Evolutionary conservation across 1,284 basidiomycete genomes (phyloP).

Genomic region (Leucoagaricus sp.): DNA sequence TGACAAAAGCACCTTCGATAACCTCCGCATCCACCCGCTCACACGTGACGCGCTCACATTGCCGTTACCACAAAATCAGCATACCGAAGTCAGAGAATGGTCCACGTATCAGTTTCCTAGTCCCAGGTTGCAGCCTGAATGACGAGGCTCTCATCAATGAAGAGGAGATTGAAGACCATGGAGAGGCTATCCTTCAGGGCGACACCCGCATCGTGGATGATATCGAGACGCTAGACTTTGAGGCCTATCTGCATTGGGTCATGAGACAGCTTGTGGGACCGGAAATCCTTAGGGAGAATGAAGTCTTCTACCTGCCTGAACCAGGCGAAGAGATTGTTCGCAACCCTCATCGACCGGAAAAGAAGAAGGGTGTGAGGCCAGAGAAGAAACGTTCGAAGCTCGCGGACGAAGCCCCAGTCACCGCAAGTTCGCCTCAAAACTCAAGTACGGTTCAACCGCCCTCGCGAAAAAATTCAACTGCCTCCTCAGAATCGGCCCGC

Average conservation of each 20-base stretch:
- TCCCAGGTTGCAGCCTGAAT: conserved; percentile 64
- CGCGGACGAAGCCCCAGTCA: not conserved
- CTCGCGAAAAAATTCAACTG: not conserved
- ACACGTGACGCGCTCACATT: conserved; percentile 58
- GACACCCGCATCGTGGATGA: conserved; percentile 46
- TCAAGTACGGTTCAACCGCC: not conserved
- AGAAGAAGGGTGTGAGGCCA: not conserved
- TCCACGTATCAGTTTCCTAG: conserved; percentile 55
- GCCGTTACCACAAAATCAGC: conserved; percentile 66
- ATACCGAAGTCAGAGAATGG: conserved; percentile 53
- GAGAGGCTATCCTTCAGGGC: conserved; percentile 53
- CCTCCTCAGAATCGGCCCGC: conserved; percentile 1
- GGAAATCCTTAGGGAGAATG: conserved; percentile 61
- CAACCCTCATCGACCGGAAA: conserved; percentile 19
- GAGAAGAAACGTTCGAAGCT: conserved; percentile 2
- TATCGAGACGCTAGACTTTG: conserved; percentile 52
- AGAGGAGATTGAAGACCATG: conserved; percentile 60
- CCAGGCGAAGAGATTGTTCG: conserved; percentile 38
- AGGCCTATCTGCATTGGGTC: conserved; percentile 51
- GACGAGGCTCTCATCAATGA: conserved; percentile 56
- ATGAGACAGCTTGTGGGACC: conserved; percentile 61
- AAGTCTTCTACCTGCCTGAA: conserved; percentile 60
- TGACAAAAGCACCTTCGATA: conserved; percentile 8
- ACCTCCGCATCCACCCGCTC: conserved; percentile 24
- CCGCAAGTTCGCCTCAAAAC: not conserved